These are phyloP conservation scores for Pelargonium nanum DNA, from an alignment of 345 rosid genomes.

Conservation along the genomic window DNA sequence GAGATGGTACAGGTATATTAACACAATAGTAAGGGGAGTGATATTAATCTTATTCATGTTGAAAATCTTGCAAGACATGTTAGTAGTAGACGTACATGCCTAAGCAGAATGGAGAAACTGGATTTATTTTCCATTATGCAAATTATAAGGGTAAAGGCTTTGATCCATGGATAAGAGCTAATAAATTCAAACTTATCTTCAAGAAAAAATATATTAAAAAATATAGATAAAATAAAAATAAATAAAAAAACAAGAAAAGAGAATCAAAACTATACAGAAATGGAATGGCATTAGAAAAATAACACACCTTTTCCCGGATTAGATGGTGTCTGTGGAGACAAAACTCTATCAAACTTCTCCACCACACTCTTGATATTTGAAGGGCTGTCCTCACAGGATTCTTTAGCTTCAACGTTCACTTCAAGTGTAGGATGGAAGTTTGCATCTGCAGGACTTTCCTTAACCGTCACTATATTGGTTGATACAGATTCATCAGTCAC, in stretches of 20 bases:
- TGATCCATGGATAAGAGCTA: not conserved
- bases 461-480: slow-evolving; percentile 14
- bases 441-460: slow-evolving; percentile 23
- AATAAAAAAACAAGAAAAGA: not conserved
- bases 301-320: slow-evolving; percentile 48
- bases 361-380: slow-evolving; percentile 30
- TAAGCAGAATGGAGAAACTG: slow-evolving; percentile 1
- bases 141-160: no score
- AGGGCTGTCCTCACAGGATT: slow-evolving; percentile 31
- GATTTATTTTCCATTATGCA: no score
- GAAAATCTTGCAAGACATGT: not conserved
- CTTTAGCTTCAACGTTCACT: slow-evolving; percentile 25
- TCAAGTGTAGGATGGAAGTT: slow-evolving; percentile 17
- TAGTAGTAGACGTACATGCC: not conserved
- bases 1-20: not conserved
- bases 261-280: not conserved
- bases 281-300: slow-evolving; percentile 9
- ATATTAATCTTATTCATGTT: not conserved
- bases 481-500: slow-evolving; percentile 33
- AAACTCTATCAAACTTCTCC: slow-evolving; percentile 34
- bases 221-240: not conserved
- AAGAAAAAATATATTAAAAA: slow-evolving; percentile 3
- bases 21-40: not conserved
- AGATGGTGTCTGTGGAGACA: slow-evolving; percentile 37
- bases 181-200: slow-evolving; percentile 1